Percentiles rank a stretch among this genome's conserved stretches.
phyloP scores from a whole-genome alignment of 805 yeast genomes.

The Wickerhamiella vanderwaltii region DNA sequence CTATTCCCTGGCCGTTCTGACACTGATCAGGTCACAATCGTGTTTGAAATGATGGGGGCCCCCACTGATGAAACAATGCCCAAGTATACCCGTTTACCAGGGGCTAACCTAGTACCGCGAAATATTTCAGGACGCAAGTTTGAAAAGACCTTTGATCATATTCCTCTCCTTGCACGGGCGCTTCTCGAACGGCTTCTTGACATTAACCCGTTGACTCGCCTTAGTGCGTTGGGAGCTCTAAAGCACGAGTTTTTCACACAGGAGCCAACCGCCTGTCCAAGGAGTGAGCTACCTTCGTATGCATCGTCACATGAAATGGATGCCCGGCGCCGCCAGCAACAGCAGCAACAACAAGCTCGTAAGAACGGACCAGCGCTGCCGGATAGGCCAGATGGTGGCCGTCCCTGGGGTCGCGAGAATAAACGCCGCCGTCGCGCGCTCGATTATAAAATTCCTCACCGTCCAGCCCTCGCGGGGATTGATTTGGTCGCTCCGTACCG shows the following conservation, averaged over 20 bases:
- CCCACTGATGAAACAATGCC: conserved; percentile 57
- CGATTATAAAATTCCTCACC: conserved; percentile 18
- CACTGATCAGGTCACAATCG: conserved; percentile 70
- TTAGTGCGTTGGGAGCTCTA: conserved; percentile 70
- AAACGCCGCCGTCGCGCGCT: conserved; percentile 16
- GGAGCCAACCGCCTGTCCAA: conserved; percentile 52
- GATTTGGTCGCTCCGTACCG: conserved; percentile 22
- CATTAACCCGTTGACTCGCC: conserved; percentile 59
- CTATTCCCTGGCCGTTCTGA: conserved; percentile 78
- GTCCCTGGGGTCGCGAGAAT: conserved; percentile 8
- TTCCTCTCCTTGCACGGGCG: conserved; percentile 20
- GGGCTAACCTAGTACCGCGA: conserved; percentile 20
- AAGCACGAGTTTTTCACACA: conserved; percentile 53
- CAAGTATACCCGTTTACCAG: conserved; percentile 45
- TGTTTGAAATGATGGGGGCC: conserved; percentile 72
- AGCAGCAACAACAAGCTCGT: background rate
- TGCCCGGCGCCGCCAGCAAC: conserved; percentile 18
- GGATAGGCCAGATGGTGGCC: conserved; percentile 3
- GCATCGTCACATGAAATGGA: conserved; percentile 89
- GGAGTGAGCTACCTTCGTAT: conserved; percentile 49
- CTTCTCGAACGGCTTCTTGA: conserved; percentile 50
- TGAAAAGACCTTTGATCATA: conserved; percentile 30
- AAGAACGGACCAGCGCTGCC: conserved; percentile 3
- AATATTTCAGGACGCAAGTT: conserved; percentile 27
- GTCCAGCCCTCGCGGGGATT: conserved; percentile 15